Conservation (phyloP, 1,284 basidiomycete genomes). For the Cutaneotrichosporon mucoides region DNA sequence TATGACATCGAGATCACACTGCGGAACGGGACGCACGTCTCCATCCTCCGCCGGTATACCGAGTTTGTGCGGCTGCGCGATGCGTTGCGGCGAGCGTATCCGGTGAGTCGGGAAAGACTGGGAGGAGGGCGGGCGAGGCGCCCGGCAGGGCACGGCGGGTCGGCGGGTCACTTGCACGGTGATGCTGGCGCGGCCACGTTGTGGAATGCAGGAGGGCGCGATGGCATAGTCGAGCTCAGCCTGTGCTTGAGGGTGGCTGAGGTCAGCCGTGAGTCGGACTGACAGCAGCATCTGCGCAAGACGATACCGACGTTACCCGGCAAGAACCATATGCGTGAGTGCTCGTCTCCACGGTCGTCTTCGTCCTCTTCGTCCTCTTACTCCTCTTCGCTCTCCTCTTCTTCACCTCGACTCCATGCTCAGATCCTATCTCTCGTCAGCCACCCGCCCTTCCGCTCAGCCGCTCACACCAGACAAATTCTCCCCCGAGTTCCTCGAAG, state of each 20-base stretch:
- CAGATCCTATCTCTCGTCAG: too few relatives aligned
- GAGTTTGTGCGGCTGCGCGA: slow-evolving; percentile 38
- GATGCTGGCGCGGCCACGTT: too few relatives aligned
- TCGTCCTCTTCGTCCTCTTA: background rate
- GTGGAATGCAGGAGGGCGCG: too few relatives aligned
- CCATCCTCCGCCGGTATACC: slow-evolving; percentile 39
- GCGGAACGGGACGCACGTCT: slow-evolving; percentile 30
- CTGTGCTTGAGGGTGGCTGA: too few relatives aligned
- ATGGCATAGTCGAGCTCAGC: too few relatives aligned
- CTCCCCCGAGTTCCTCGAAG: slow-evolving; percentile 36
- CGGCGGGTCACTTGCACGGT: too few relatives aligned
- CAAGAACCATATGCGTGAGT: slow-evolving; percentile 44
- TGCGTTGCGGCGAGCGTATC: slow-evolving; percentile 26
- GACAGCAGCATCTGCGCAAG: slow-evolving; percentile 25
- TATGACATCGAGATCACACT: slow-evolving; percentile 43
- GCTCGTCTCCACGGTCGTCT: too few relatives aligned
- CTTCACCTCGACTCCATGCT: too few relatives aligned
- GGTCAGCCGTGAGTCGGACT: background rate
- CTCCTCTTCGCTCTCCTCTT: background rate
- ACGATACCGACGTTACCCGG: slow-evolving; percentile 40
- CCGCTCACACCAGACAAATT: slow-evolving; percentile 32
- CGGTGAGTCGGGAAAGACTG: slow-evolving; percentile 21
- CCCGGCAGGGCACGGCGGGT: too few relatives aligned
- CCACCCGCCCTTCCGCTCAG: background rate
- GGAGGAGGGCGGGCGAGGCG: too few relatives aligned